A percentile compares a stretch with the other conserved stretches of the same genome.
phyloP scores from a whole-genome alignment of 352 stramenopile genomes.

The Phytophthora chlamydospora region DNA sequence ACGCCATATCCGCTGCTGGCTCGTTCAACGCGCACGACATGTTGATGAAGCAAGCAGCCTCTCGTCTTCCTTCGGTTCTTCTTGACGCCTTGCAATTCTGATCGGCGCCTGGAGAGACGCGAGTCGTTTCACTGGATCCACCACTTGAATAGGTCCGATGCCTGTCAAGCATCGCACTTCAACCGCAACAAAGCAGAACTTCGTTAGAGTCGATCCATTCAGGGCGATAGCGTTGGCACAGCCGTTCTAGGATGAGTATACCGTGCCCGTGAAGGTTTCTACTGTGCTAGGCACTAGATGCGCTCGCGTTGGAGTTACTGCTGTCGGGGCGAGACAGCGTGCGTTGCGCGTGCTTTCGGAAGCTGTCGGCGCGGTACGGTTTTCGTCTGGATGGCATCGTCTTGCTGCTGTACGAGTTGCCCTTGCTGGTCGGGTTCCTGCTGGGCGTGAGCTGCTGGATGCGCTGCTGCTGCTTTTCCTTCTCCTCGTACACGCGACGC shows the following conservation, averaged over 20 bases:
- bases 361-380: slow-evolving; percentile 59
- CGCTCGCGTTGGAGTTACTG: slow-evolving; percentile 24
- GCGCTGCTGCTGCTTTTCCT: slow-evolving; percentile 67
- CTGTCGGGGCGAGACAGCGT: slow-evolving; percentile 34
- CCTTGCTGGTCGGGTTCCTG: slow-evolving; percentile 34
- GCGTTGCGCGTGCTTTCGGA: slow-evolving; percentile 44
- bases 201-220: background rate
- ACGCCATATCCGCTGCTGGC: slow-evolving; percentile 46
- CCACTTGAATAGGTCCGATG: slow-evolving; percentile 5
- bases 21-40: slow-evolving; percentile 65
- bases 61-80: slow-evolving; percentile 3
- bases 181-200: background rate
- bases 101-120: slow-evolving; percentile 10
- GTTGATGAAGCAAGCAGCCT: background rate
- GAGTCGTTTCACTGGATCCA: slow-evolving; percentile 16
- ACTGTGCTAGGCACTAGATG: slow-evolving; percentile 28
- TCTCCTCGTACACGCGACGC: slow-evolving; percentile 68
- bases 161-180: background rate
- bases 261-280: background rate
- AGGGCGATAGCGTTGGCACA: no score
- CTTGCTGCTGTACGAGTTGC: slow-evolving; percentile 52
- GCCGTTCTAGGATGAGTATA: slow-evolving; percentile 3
- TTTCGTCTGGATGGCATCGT: slow-evolving; percentile 47
- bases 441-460: slow-evolving; percentile 54
- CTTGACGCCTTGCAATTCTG: no score